phyloP scores from a whole-genome alignment of 1,139 yeast species.

The Geotrichum cucujoidarum region DNA sequence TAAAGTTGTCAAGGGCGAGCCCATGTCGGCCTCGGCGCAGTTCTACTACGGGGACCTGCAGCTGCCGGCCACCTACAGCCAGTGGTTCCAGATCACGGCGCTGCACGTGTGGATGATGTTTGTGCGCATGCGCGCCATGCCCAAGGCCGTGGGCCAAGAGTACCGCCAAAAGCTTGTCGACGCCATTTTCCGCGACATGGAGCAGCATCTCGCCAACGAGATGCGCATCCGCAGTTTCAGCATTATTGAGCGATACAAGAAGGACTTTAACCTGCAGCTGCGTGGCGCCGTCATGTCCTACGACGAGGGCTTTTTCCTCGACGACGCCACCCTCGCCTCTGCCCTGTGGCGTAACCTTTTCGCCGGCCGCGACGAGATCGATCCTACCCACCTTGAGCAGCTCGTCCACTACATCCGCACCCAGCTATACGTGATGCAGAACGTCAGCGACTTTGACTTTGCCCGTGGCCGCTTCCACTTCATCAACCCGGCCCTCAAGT shows the following conservation, averaged over 20 bases:
- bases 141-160: slow-evolving; percentile 78
- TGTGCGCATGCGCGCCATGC: slow-evolving; percentile 95
- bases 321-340: slow-evolving; percentile 78
- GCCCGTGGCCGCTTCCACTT: slow-evolving; percentile 85
- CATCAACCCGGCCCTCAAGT: slow-evolving; percentile 78
- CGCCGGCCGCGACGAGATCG: slow-evolving; percentile 78
- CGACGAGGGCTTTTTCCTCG: slow-evolving; percentile 84
- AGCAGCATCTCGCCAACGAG: slow-evolving; percentile 75
- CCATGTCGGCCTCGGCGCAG: slow-evolving; percentile 33
- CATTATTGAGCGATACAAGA: slow-evolving; percentile 77
- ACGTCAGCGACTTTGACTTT: slow-evolving; percentile 84
- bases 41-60: slow-evolving; percentile 65
- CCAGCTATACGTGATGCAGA: slow-evolving; percentile 79
- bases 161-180: slow-evolving; percentile 92
- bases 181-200: slow-evolving; percentile 84
- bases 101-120: slow-evolving; percentile 91
- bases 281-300: slow-evolving; percentile 86
- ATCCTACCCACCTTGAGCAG: slow-evolving; percentile 79
- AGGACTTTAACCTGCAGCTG: slow-evolving; percentile 85
- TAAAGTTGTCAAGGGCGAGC: slow-evolving; percentile 32
- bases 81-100: slow-evolving; percentile 90
- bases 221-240: slow-evolving; percentile 80
- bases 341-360: slow-evolving; percentile 63
- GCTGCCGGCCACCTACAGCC: slow-evolving; percentile 81
- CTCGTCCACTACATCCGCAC: slow-evolving; percentile 82